Conservation (phyloP, 140 eudicot genomes). For the Flaveria floridana region DNA sequence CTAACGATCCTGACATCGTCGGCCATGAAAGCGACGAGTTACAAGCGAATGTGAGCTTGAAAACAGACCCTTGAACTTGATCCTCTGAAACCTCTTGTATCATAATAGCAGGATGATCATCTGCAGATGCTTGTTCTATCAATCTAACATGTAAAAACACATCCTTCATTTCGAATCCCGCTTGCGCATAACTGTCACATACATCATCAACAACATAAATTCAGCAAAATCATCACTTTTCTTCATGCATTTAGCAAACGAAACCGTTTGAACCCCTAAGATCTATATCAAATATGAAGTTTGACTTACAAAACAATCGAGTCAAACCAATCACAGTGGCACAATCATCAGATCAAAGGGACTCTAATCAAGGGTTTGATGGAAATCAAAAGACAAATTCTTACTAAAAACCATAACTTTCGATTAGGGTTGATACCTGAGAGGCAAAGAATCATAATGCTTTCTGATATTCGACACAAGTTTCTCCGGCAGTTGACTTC, state of each 20-base stretch:
- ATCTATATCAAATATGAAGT: not conserved
- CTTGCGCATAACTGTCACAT: slow-evolving; percentile 80
- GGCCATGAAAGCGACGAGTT: slow-evolving; percentile 87
- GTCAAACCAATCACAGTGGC: not conserved
- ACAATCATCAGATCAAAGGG: not conserved
- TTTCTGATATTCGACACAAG: slow-evolving; percentile 86
- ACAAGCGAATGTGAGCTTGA: slow-evolving; percentile 77
- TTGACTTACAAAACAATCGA: not conserved
- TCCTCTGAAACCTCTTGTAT: slow-evolving; percentile 76
- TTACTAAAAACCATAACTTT: too few species aligned
- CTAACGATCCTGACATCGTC: slow-evolving; percentile 73
- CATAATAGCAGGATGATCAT: slow-evolving; percentile 81
- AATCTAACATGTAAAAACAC: slow-evolving; percentile 88
- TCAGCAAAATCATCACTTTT: not conserved
- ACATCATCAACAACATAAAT: slow-evolving; percentile 25
- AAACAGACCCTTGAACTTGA: slow-evolving; percentile 58
- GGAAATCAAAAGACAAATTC: not conserved
- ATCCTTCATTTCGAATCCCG: slow-evolving; percentile 96
- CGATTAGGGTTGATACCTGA: slow-evolving; percentile 43
- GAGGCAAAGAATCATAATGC: slow-evolving; percentile 92
- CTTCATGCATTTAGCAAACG: not conserved
- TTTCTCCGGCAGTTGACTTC: slow-evolving; percentile 97
- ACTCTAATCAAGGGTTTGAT: not conserved
- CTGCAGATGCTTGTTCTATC: slow-evolving; percentile 79
- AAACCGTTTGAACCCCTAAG: not conserved